Evolutionary conservation across 2,329 filamentous ascomycete genomes (phyloP).

Genomic region (Arthrobotrys iridis): DNA sequence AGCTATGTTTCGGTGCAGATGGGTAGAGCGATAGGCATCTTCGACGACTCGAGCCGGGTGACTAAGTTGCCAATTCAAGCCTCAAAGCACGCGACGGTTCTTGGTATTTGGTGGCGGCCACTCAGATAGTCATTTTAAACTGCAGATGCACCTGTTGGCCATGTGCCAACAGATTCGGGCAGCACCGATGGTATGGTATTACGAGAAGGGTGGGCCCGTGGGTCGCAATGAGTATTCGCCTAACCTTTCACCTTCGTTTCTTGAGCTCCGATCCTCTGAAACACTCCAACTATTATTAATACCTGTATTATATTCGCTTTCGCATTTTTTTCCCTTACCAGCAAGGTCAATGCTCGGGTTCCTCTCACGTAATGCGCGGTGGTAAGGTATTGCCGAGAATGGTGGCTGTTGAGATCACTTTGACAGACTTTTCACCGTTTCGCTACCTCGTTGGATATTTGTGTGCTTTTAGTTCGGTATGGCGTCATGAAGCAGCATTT

Average conservation of each 20-base stretch:
- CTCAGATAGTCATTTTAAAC: not conserved
- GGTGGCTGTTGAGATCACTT: constrained; percentile 15
- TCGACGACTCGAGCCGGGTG: not conserved
- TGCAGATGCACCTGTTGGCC: constrained; percentile 22
- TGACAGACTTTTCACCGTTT: constrained; percentile 40
- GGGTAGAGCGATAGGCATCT: too few relatives aligned
- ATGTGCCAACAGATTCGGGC: constrained; percentile 37
- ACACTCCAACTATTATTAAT: not conserved
- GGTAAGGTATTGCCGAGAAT: constrained; percentile 5
- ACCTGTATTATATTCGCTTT: not conserved
- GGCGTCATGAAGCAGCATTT: constrained; percentile 50
- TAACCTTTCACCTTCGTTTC: not conserved
- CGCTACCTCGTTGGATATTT: constrained; percentile 6
- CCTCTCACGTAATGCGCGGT: constrained; percentile 18
- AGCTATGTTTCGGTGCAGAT: not conserved
- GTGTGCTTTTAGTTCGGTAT: constrained; percentile 47
- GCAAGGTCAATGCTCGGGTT: not conserved
- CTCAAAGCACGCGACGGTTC: constrained; percentile 49
- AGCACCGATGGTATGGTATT: constrained; percentile 39
- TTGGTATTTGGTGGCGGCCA: constrained; percentile 11
- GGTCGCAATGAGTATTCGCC: not conserved
- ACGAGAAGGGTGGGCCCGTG: not conserved
- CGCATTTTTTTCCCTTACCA: not conserved
- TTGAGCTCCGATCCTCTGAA: not conserved
- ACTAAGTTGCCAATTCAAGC: constrained; percentile 41